phyloP scores from a whole-genome alignment of 176 grass and related monocot genomes.

The Calamus simplicifolius region DNA sequence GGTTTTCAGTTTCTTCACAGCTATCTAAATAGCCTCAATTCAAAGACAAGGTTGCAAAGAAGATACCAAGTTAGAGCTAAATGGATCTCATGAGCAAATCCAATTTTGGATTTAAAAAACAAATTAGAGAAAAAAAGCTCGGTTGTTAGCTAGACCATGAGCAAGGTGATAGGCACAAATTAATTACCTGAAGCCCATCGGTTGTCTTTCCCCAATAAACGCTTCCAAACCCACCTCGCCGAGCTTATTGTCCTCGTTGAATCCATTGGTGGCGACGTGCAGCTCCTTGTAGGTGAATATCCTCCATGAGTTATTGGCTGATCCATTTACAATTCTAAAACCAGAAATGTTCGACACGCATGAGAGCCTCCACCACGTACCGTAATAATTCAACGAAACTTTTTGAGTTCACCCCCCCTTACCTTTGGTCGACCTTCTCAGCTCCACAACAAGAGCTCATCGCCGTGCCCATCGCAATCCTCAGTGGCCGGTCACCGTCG shows the following conservation, averaged over 20 bases:
- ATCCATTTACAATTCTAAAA: constrained; percentile 18
- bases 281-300: constrained; percentile 73
- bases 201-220: constrained; percentile 59
- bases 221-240: constrained; percentile 68
- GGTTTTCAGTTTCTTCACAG: constrained; percentile 62
- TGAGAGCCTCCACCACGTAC: too few species aligned
- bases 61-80: too few species aligned
- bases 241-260: constrained; percentile 64
- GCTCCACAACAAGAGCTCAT: constrained; percentile 43
- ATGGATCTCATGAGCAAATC: too few species aligned
- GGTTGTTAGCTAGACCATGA: too few species aligned
- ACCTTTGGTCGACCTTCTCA: constrained; percentile 40
- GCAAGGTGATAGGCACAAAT: too few species aligned
- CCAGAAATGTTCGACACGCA: background rate
- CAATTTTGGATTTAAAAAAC: too few species aligned
- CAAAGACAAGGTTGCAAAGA: too few species aligned
- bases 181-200: constrained; percentile 46
- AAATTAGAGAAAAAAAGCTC: too few species aligned
- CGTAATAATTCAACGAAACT: too few species aligned
- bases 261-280: constrained; percentile 42
- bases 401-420: background rate
- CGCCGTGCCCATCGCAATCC: constrained; percentile 15
- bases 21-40: constrained; percentile 25
- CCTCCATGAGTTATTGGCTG: constrained; percentile 38
- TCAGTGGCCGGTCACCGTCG: too few species aligned